Percentiles rank a stretch among this genome's conserved stretches.
Evolutionary conservation across 176 grass and related monocot species (phyloP).

Genomic region (Eleusine coracana): DNA sequence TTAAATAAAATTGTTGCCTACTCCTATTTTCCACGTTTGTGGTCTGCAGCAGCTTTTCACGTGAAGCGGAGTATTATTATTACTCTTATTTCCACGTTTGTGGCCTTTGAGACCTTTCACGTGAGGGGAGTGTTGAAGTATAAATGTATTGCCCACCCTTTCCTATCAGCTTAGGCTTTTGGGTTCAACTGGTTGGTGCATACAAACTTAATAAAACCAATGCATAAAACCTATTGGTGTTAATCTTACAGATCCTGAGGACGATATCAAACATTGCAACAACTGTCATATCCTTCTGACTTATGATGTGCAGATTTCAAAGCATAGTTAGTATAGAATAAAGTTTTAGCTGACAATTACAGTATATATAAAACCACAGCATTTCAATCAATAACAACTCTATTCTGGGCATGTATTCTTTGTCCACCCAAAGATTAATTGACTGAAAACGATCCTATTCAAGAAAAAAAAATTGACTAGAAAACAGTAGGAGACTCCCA

Average conservation of each 20-base stretch:
- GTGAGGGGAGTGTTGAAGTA: too few species aligned
- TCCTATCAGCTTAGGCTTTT: too few species aligned
- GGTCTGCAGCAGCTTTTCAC: too few species aligned
- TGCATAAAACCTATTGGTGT: constrained; percentile 1
- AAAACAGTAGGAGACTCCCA: neutral
- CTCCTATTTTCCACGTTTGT: too few species aligned
- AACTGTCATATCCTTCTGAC: neutral
- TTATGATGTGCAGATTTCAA: neutral
- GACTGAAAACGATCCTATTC: neutral
- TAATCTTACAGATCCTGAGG: neutral
- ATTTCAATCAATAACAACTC: neutral
- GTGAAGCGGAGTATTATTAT: too few species aligned
- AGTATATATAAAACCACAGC: neutral
- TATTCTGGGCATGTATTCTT: neutral
- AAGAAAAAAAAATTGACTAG: neutral
- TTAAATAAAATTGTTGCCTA: too few species aligned
- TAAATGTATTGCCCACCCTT: too few species aligned
- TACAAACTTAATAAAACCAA: too few species aligned
- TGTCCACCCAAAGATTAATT: neutral
- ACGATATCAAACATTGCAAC: neutral
- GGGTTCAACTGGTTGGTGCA: too few species aligned
- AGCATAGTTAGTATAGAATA: neutral
- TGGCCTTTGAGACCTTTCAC: too few species aligned
- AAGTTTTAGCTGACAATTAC: neutral
- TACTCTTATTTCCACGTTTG: too few species aligned